Evolutionary conservation across 2,329 filamentous ascomycete species (phyloP).

Genomic region (Sporothrix luriei): DNA sequence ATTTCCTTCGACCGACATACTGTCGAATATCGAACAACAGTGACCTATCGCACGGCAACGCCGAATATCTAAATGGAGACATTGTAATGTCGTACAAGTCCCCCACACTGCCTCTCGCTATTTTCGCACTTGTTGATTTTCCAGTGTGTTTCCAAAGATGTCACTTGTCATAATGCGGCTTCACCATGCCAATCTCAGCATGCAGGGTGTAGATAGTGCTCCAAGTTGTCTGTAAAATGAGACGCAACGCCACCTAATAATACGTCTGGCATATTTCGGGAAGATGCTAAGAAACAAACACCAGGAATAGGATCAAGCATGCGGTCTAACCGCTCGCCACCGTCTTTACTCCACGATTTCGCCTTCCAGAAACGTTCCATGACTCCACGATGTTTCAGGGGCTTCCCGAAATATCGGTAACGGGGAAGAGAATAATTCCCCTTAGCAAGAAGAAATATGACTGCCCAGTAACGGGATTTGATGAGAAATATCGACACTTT

Average conservation of each 20-base stretch:
- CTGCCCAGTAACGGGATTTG: neutral
- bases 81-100: constrained; percentile 1
- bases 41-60: constrained; percentile 5
- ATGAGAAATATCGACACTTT: neutral
- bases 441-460: neutral
- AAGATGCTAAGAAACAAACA: neutral
- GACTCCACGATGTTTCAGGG: constrained; percentile 17
- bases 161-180: constrained; percentile 17
- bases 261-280: neutral
- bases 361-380: constrained; percentile 24
- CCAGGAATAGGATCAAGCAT: neutral
- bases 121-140: neutral
- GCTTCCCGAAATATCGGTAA: neutral
- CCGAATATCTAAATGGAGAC: neutral
- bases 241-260: neutral
- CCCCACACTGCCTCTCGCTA: neutral
- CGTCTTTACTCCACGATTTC: neutral
- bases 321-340: no score
- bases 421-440: neutral
- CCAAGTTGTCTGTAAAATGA: constrained; percentile 5
- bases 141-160: neutral
- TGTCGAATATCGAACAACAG: neutral
- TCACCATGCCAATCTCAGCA: constrained; percentile 1
- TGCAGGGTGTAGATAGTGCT: neutral
- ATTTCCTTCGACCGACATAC: neutral